A percentile compares a stretch with the other conserved stretches of the same genome.
phyloP scores from a whole-genome alignment of 306 rosid genomes.

The Crotalaria pallida region DNA sequence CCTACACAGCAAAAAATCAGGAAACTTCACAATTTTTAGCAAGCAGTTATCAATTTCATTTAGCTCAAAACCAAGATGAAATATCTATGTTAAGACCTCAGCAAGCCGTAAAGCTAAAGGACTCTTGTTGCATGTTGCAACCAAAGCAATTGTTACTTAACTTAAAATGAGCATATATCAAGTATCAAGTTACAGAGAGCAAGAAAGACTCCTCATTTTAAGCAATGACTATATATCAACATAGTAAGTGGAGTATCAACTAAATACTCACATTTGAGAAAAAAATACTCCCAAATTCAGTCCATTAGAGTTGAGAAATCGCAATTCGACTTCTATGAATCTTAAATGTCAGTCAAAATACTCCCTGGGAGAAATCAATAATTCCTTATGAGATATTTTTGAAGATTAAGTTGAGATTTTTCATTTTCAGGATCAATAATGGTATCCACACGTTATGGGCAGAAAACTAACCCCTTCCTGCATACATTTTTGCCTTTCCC shows the following conservation, averaged over 20 bases:
- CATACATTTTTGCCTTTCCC: no score
- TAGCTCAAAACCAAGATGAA: neutral
- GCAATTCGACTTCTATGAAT: neutral
- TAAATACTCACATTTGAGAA: no score
- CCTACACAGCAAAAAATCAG: slow-evolving; percentile 29
- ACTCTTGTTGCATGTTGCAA: neutral
- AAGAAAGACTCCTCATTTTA: neutral
- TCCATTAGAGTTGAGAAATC: neutral
- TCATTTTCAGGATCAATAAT: no score
- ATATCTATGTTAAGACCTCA: neutral
- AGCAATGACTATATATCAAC: neutral
- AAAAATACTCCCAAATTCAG: neutral
- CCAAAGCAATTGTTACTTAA: neutral
- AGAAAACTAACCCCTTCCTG: no score
- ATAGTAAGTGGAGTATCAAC: no score
- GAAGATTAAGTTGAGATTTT: no score
- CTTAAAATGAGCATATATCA: neutral
- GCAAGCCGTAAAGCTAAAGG: neutral
- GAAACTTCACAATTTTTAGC: neutral
- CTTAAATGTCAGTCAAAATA: neutral
- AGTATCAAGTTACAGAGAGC: neutral
- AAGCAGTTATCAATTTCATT: neutral
- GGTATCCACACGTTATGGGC: no score
- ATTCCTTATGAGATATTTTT: no score
- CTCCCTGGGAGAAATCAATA: no score